phyloP scores from a whole-genome alignment of 176 grass and related monocot genomes.

The Luzula sylvatica region DNA sequence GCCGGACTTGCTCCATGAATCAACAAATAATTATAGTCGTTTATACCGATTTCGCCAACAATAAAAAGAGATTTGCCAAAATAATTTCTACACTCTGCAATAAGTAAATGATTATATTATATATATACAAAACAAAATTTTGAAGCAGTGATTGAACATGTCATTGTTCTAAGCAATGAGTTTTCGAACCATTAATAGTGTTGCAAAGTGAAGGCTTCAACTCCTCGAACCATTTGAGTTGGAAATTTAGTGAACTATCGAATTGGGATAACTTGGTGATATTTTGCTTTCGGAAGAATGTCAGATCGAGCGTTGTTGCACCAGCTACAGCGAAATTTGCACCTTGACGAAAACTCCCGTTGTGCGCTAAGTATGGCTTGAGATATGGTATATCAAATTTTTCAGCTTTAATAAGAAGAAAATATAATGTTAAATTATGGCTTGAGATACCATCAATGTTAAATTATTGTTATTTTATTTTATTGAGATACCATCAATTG shows the following conservation, averaged over 20 bases:
- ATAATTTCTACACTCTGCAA: slow-evolving; percentile 21
- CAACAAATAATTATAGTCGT: slow-evolving; percentile 20
- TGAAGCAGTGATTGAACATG: background rate
- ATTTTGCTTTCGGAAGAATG: slow-evolving; percentile 27
- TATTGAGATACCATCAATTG: too few relatives aligned
- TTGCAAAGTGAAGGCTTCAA: slow-evolving; percentile 40
- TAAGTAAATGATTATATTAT: background rate
- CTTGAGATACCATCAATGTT: too few relatives aligned
- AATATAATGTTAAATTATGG: background rate
- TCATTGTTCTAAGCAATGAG: background rate
- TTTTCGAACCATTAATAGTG: background rate
- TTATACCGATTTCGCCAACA: slow-evolving; percentile 31
- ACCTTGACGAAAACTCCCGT: slow-evolving; percentile 21
- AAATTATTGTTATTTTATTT: too few relatives aligned
- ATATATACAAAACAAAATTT: background rate
- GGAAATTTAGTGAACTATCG: slow-evolving; percentile 33
- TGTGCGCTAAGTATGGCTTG: slow-evolving; percentile 14
- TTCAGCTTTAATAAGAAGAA: slow-evolving; percentile 24
- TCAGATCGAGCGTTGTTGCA: slow-evolving; percentile 30
- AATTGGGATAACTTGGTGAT: background rate
- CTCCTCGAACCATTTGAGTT: slow-evolving; percentile 41
- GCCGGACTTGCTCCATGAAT: background rate
- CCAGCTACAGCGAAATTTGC: slow-evolving; percentile 35
- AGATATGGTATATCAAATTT: slow-evolving; percentile 36
- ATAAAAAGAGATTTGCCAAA: slow-evolving; percentile 33